Conservation (phyloP, 1,284 basidiomycete genomes). For the Tranzscheliella williamsii region DNA sequence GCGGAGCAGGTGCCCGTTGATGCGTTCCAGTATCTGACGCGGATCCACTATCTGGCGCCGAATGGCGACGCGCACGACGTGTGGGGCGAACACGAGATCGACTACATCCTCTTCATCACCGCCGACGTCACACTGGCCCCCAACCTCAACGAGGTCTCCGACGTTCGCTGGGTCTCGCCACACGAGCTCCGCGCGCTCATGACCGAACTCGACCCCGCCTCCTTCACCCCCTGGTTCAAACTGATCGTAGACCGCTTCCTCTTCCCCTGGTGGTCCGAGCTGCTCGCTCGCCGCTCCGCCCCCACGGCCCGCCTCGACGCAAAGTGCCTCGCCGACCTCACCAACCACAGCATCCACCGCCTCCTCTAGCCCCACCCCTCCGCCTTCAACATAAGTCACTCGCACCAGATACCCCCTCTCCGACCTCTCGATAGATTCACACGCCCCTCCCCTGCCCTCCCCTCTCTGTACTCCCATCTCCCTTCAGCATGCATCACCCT, state of each 20-base stretch:
- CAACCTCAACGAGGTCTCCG: constrained; percentile 89
- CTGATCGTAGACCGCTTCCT: constrained; percentile 95
- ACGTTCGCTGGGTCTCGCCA: constrained; percentile 87
- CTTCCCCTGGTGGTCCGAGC: constrained; percentile 97
- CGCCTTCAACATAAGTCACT: no score
- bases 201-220: constrained; percentile 70
- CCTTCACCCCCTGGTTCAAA: constrained; percentile 99
- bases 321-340: constrained; percentile 40
- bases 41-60: constrained; percentile 96
- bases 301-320: constrained; percentile 30
- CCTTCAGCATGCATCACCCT: no score
- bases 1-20: constrained; percentile 72
- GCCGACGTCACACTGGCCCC: constrained; percentile 81
- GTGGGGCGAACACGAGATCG: constrained; percentile 99
- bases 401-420: no score
- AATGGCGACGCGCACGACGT: constrained; percentile 70
- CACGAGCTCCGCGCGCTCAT: constrained; percentile 89
- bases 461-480: no score
- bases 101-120: constrained; percentile 96
- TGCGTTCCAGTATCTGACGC: constrained; percentile 89
- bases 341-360: constrained; percentile 56
- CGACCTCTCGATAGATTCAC: no score
- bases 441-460: no score
- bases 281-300: constrained; percentile 66
- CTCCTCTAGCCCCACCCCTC: constrained; percentile 47